Conservation (phyloP, 768 basidiomycete genomes). For the Gloeophyllum trabeum region DNA sequence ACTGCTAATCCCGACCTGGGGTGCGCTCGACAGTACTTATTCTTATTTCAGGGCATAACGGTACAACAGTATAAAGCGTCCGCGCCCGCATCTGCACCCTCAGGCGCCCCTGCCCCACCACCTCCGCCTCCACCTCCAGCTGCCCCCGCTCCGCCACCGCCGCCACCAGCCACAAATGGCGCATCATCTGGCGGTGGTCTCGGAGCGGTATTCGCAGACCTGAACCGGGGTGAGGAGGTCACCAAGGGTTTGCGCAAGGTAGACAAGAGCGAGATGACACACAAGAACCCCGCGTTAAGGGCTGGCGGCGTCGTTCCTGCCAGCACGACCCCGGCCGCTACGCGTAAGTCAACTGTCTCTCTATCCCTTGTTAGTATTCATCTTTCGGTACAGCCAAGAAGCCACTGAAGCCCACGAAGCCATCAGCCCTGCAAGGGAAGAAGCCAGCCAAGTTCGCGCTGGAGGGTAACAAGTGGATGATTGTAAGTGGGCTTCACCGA, state of each 20-base stretch:
- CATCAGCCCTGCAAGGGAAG: slow-evolving; percentile 73
- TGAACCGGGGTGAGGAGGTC: slow-evolving; percentile 84
- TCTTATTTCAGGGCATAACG: slow-evolving; percentile 35
- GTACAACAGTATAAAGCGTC: slow-evolving; percentile 40
- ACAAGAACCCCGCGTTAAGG: slow-evolving; percentile 90
- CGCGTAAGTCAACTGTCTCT: slow-evolving; percentile 3
- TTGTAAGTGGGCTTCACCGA: slow-evolving; percentile 39
- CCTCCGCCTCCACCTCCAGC: slow-evolving; percentile 43
- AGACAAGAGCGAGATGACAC: slow-evolving; percentile 94
- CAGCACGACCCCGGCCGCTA: slow-evolving; percentile 9
- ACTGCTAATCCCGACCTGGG: neutral
- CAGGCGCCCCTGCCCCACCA: slow-evolving; percentile 34
- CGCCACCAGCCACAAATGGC: slow-evolving; percentile 25
- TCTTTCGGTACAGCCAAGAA: slow-evolving; percentile 31
- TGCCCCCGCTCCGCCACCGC: slow-evolving; percentile 24
- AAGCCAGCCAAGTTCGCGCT: slow-evolving; percentile 84
- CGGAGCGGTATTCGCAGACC: slow-evolving; percentile 78
- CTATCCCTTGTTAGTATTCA: neutral
- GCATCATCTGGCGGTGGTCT: slow-evolving; percentile 31
- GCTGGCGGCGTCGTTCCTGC: slow-evolving; percentile 39
- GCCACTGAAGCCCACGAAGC: slow-evolving; percentile 77
- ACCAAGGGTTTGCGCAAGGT: slow-evolving; percentile 91
- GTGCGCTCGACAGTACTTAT: slow-evolving; percentile 2
- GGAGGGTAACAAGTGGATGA: slow-evolving; percentile 89
- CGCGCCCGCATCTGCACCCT: slow-evolving; percentile 19